Evolutionary conservation across 139 green algal species (phyloP).

Genomic region (Bryopsis sp.): DNA sequence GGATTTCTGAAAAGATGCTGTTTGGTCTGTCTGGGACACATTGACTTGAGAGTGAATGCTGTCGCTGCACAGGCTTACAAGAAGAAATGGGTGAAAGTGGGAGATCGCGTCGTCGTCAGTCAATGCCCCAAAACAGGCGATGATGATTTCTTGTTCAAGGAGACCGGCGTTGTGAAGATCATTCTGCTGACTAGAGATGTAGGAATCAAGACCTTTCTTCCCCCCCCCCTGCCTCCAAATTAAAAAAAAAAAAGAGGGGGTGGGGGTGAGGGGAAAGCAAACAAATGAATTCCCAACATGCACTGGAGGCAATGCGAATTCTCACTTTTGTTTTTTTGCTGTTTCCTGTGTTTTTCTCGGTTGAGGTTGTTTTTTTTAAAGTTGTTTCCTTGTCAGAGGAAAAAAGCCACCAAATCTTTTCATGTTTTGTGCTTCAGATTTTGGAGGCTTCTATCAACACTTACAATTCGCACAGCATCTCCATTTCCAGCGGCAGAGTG

Average conservation of each 20-base stretch:
- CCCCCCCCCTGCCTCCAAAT: too few relatives aligned
- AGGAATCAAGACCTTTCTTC: background rate
- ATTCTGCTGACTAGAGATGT: background rate
- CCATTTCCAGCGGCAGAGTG: too few relatives aligned
- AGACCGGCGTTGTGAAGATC: slow-evolving; percentile 9
- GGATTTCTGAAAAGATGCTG: background rate
- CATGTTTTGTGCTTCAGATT: background rate
- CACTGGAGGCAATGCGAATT: background rate
- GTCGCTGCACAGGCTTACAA: background rate
- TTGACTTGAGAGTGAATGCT: background rate
- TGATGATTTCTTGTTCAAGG: background rate
- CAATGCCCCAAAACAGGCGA: background rate
- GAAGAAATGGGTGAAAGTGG: slow-evolving; percentile 7
- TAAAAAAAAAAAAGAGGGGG: too few relatives aligned
- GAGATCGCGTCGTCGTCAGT: background rate
- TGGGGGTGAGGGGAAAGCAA: too few relatives aligned
- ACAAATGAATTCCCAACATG: too few relatives aligned
- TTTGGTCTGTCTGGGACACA: background rate
- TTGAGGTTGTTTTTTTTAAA: background rate
- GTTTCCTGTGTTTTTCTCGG: background rate
- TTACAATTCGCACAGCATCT: slow-evolving; percentile 9
- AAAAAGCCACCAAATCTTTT: background rate
- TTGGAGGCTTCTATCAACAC: background rate
- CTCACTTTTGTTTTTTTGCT: background rate
- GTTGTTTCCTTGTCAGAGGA: background rate